Evolutionary conservation across 208 protist species (phyloP), one percentile per base, ranked within the genome.

Genomic region (Zelonia costaricensis): DNA sequence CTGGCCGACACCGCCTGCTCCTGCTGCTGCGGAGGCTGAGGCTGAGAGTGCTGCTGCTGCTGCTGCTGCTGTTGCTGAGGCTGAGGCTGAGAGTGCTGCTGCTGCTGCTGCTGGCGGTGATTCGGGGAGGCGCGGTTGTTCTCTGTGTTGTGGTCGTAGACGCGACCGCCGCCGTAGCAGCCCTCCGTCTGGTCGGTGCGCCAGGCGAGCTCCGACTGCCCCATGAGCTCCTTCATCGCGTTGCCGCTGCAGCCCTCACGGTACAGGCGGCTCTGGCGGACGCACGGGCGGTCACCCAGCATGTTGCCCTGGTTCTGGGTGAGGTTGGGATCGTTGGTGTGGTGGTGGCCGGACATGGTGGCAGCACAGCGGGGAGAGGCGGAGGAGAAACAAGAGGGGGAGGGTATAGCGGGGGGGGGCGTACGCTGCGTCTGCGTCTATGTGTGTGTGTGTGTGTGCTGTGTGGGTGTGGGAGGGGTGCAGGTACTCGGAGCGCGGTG

Each of bases 301-400:
- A 88, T 52, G 83, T 95, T 95, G 57, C 84, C 86, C 69, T 92
- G 85, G 53, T 96, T 96, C 65, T 93, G 85, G 12, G 89, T 91
- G 35, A 88, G 68, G 49, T 57, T 69, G 3, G 82, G 79, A 57
- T 84, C 81, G 13, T 51, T 77, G 27, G 78, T 51, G 72, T 92
- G 84, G 10, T 53, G 57, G 69, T 94, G 84, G 28, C 88, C 88
- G 18, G 63, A 69, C 79, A 86, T 87, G 35, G 30, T 69, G 47
- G 23, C 18, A 13, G 42, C 27, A 49, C 27, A 54, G 13, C 30
- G 5, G n/a, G n/a, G n/a, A n/a, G n/a, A n/a, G n/a, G n/a, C n/a
- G n/a, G n/a, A n/a, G n/a, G n/a, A 66, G 13, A 55, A 42, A 59
- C 3, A 52, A 62, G 39, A 51, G 40, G 49, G 13, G 25, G 40